Evolutionary conservation across 192 early-diverging fungal genomes (phyloP).

Genomic region (Coemansia sp.): DNA sequence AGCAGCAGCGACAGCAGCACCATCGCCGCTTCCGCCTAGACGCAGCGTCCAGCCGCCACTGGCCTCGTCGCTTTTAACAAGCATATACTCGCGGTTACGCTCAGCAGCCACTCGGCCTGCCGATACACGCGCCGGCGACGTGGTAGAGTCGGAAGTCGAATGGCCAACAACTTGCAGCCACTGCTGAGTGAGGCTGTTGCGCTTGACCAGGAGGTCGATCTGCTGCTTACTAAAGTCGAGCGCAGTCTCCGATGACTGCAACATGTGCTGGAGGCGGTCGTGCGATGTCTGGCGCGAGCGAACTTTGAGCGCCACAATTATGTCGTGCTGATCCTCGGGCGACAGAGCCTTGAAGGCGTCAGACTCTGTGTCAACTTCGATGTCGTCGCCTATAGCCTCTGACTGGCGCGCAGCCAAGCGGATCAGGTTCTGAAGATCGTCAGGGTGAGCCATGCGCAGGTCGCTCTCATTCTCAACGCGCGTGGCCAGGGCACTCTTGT

Average conservation of each 20-base stretch:
- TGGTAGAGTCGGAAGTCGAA: conserved; percentile 4
- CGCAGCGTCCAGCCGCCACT: conserved; percentile 70
- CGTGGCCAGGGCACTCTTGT: conserved; percentile 26
- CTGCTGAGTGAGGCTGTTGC: conserved; percentile 87
- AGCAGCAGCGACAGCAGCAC: background rate
- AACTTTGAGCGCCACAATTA: conserved; percentile 86
- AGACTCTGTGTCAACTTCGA: conserved; percentile 79
- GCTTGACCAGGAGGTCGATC: conserved; percentile 79
- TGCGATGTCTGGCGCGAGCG: conserved; percentile 80
- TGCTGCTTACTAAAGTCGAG: conserved; percentile 92
- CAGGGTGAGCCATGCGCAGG: conserved; percentile 53
- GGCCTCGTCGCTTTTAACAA: conserved; percentile 82
- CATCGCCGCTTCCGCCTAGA: conserved; percentile 13
- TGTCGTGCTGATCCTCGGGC: conserved; percentile 88
- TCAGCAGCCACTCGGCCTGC: conserved; percentile 80
- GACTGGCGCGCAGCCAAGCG: conserved; percentile 32
- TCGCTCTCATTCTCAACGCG: conserved; percentile 41
- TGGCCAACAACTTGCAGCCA: conserved; percentile 60
- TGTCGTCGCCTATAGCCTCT: conserved; percentile 50
- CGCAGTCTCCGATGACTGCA: conserved; percentile 68
- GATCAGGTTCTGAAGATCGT: conserved; percentile 50
- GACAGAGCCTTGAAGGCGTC: conserved; percentile 75
- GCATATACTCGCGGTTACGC: conserved; percentile 77
- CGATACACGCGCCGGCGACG: conserved; percentile 11
- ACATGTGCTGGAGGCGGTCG: conserved; percentile 73